Conservation (phyloP, 2,329 filamentous ascomycete species). For the Talaromyces sp. region DNA sequence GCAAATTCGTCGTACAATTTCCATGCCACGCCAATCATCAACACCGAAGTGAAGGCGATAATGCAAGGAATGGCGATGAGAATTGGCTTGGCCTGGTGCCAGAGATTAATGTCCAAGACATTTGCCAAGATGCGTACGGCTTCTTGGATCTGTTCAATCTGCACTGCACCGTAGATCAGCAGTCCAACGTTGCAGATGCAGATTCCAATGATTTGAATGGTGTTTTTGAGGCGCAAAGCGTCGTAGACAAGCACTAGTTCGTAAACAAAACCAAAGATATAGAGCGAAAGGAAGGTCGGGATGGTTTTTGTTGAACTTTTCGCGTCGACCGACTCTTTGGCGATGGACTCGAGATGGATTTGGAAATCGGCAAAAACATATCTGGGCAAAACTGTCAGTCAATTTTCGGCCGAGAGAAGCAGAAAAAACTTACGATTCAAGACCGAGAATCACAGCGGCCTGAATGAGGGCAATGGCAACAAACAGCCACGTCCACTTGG, state of each 20-base stretch:
- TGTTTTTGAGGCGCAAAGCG: slow-evolving; percentile 90
- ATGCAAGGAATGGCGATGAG: slow-evolving; percentile 81
- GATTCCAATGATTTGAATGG: slow-evolving; percentile 94
- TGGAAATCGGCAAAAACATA: slow-evolving; percentile 91
- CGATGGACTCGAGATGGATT: slow-evolving; percentile 40
- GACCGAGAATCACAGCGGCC: slow-evolving; percentile 70
- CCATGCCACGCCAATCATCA: slow-evolving; percentile 76
- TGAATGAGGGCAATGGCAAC: slow-evolving; percentile 69
- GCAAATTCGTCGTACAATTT: slow-evolving; percentile 98
- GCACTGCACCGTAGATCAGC: slow-evolving; percentile 86
- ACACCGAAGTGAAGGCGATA: slow-evolving; percentile 67
- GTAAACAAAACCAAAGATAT: slow-evolving; percentile 96
- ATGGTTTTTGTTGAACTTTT: slow-evolving; percentile 58
- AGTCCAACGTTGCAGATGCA: slow-evolving; percentile 89
- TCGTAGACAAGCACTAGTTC: slow-evolving; percentile 87
- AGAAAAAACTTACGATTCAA: slow-evolving; percentile 70
- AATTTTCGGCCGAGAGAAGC: neutral
- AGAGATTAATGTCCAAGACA: slow-evolving; percentile 54
- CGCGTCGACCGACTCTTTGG: too few species aligned
- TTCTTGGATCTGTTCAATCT: slow-evolving; percentile 81
- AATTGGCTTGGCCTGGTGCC: slow-evolving; percentile 65
- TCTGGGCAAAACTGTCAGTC: slow-evolving; percentile 39
- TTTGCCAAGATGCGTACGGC: slow-evolving; percentile 57
- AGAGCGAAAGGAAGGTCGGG: slow-evolving; percentile 89
- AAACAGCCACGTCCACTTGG: slow-evolving; percentile 85